Conservation (phyloP, 305 asterid species). For the Fraxinus xanthoxyloides region DNA sequence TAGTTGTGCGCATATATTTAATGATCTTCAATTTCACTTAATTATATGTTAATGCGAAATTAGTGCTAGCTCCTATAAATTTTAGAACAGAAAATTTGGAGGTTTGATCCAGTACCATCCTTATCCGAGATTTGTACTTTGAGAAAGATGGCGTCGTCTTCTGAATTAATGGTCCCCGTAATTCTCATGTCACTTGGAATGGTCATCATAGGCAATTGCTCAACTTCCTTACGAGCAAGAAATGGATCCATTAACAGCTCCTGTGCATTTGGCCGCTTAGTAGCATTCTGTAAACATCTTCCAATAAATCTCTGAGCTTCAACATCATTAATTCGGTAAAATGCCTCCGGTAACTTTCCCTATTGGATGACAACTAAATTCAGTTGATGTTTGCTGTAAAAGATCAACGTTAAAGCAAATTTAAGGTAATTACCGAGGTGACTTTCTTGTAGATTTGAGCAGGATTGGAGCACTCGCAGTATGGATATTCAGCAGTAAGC, state of each 20-base stretch:
- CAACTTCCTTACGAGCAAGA: conserved; percentile 44
- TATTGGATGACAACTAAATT: conserved; percentile 18
- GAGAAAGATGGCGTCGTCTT: conserved; percentile 65
- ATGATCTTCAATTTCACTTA: not conserved
- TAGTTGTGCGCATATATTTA: not conserved
- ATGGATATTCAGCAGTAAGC: conserved; percentile 79
- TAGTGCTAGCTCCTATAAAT: not conserved
- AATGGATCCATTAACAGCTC: conserved; percentile 68
- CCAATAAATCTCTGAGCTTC: conserved; percentile 69
- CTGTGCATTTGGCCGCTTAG: conserved; percentile 58
- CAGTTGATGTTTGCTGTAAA: not conserved
- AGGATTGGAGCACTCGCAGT: conserved; percentile 75
- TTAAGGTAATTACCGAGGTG: conserved; percentile 50
- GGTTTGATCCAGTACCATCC: conserved; percentile 37
- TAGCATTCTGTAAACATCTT: conserved; percentile 55
- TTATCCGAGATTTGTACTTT: conserved; percentile 62
- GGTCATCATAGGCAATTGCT: conserved; percentile 22
- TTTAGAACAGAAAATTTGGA: not conserved
- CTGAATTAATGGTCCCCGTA: conserved; percentile 57
- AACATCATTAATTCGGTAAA: conserved; percentile 42
- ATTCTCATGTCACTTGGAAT: conserved; percentile 44
- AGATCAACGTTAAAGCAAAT: not conserved
- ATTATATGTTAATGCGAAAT: not conserved
- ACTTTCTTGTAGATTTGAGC: conserved; percentile 92
- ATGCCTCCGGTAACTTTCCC: conserved; percentile 71